Evolutionary conservation across 192 early-diverging fungal genomes (phyloP), one percentile per base, ranked within the genome.

Genomic region (Backusella mclennaniae): DNA sequence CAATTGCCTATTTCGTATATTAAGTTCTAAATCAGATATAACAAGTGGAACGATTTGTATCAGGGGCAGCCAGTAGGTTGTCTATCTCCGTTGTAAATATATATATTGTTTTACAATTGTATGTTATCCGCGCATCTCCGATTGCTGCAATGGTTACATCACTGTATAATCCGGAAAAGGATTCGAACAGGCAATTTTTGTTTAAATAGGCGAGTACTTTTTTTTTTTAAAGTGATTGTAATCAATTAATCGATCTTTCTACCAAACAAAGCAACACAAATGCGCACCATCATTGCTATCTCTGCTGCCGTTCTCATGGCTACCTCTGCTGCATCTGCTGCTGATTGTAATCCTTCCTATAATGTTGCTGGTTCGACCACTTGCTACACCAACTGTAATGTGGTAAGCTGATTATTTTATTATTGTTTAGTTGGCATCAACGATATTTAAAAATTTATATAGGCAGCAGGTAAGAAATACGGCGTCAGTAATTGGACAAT

Each of bases 221-320:
- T 59, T 53, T 53, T 59, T 59, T 63, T 23, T 11, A 63, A 59
- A 63, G 56, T 63, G 26, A 29, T 29, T 12, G 26, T 4, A 19
- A 14, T 26, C 9, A 23, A 63, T 63, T 63, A 23, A 29, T 11
- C 12, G 11, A 63, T 63, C 23, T 63, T 29, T 14, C 11, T 29
- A 63, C 0, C 12, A 49, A 49, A n/a, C 4, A 49, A 49, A 49
- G n/a, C 46, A 63, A 63, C 5, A 35, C 66, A 17, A 6, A 86
- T 86, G 83, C 80, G 78, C 71, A 69, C 79, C 75, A 74, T 73
- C 12, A 26, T 75, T 35, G 68, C 75, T 42, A 72, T 76, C 41
- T n/a, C 73, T 41, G 52, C 66, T 44, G 53, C 53, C 42, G 56
- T 63, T 2, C 56, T 63, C 9, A 14, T 63, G 56, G 44, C 70